Conservation (phyloP, 192 early-diverging fungal genomes). For the Phlyctochytrium planicorne region DNA sequence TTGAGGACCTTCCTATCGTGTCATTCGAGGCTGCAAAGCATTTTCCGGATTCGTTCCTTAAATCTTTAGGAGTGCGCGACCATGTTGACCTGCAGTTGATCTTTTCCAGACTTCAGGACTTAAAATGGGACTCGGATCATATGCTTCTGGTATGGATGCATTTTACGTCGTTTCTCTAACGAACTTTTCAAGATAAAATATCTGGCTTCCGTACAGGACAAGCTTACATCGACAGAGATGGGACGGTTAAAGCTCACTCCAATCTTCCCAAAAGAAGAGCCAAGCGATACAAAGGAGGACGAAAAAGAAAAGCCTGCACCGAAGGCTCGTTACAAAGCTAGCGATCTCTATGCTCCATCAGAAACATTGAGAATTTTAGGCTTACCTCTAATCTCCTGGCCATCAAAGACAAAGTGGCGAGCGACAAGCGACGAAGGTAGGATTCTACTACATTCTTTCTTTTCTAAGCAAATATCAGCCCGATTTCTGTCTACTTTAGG, state of each 20-base stretch:
- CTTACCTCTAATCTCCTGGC: slow-evolving; percentile 72
- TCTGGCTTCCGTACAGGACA: slow-evolving; percentile 65
- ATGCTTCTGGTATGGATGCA: slow-evolving; percentile 54
- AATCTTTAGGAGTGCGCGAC: slow-evolving; percentile 76
- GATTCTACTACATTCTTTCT: not conserved
- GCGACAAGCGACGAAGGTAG: slow-evolving; percentile 38
- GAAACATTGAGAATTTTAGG: slow-evolving; percentile 57
- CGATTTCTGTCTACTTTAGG: slow-evolving; percentile 42
- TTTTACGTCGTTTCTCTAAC: slow-evolving; percentile 9
- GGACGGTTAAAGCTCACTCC: slow-evolving; percentile 58
- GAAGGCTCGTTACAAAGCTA: slow-evolving; percentile 53
- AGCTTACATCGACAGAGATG: slow-evolving; percentile 62
- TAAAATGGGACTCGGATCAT: slow-evolving; percentile 74
- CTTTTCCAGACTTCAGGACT: slow-evolving; percentile 73
- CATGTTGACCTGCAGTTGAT: slow-evolving; percentile 83
- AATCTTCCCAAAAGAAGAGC: slow-evolving; percentile 60
- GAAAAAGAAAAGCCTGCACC: not conserved
- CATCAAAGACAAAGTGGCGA: slow-evolving; percentile 46
- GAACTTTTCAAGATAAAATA: slow-evolving; percentile 61
- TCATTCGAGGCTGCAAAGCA: slow-evolving; percentile 48
- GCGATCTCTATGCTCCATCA: slow-evolving; percentile 66
- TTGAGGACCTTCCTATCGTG: slow-evolving; percentile 79
- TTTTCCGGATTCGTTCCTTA: slow-evolving; percentile 58
- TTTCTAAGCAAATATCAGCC: slow-evolving; percentile 21
- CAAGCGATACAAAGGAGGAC: slow-evolving; percentile 2